These are phyloP conservation scores for Paecilomyces formosus DNA, from an alignment of 2,329 filamentous ascomycete species.

Conservation along the genomic window DNA sequence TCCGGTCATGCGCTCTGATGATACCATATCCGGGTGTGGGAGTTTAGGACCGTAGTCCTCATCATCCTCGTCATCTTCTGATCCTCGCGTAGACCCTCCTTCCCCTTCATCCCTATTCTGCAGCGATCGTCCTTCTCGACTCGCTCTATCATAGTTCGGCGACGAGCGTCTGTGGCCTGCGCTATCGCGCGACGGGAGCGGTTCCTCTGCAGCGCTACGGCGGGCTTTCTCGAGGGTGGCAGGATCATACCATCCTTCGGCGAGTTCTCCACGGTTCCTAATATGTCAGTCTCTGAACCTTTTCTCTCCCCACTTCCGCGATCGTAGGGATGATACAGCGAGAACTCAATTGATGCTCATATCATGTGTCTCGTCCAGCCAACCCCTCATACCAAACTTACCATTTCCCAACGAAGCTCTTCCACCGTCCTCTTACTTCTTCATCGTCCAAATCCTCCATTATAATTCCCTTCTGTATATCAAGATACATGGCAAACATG, in stretches of 20 bases:
- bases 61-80: slow-evolving; percentile 29
- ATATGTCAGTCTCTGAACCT: slow-evolving; percentile 36
- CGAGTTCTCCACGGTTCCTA: slow-evolving; percentile 77
- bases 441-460: slow-evolving; percentile 62
- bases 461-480: slow-evolving; percentile 73
- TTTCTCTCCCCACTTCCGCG: background rate
- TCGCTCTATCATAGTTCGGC: slow-evolving; percentile 13
- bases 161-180: slow-evolving; percentile 9
- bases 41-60: slow-evolving; percentile 54
- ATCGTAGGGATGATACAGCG: background rate
- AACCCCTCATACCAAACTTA: slow-evolving; percentile 31
- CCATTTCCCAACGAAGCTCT: slow-evolving; percentile 88
- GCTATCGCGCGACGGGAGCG: background rate
- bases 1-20: slow-evolving; percentile 12
- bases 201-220: slow-evolving; percentile 14
- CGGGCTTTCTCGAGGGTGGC: slow-evolving; percentile 54
- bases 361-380: background rate
- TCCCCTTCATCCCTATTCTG: slow-evolving; percentile 5
- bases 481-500: slow-evolving; percentile 76
- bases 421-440: slow-evolving; percentile 82
- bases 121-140: slow-evolving; percentile 4
- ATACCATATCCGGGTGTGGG: slow-evolving; percentile 24
- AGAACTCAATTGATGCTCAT: too few species aligned
- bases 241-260: slow-evolving; percentile 90
- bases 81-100: too few species aligned